These are phyloP conservation scores for Aristolochia contorta DNA, from an alignment of 164 flowering plant genomes.

Conservation along the genomic window DNA sequence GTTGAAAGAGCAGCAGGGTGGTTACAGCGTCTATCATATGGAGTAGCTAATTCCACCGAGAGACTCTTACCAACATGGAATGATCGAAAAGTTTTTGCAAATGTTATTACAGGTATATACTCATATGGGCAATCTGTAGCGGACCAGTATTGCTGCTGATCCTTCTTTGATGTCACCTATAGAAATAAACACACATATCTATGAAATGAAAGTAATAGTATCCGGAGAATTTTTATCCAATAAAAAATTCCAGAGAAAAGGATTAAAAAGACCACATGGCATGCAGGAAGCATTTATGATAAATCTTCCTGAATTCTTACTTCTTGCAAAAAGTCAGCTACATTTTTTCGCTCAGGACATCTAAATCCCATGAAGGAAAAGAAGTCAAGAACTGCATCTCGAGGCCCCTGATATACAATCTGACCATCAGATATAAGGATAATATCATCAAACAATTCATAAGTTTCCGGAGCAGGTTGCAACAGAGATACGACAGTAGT, in stretches of 20 bases:
- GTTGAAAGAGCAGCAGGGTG: conserved; percentile 92
- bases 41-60: conserved; percentile 47
- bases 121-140: conserved; percentile 46
- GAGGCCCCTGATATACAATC: conserved; percentile 92
- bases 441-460: conserved; percentile 89
- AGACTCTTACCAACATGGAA: conserved; percentile 51
- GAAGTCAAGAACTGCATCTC: conserved; percentile 59
- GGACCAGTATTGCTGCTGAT: conserved; percentile 97
- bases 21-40: conserved; percentile 61
- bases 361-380: conserved; percentile 76
- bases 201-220: not conserved
- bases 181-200: not conserved
- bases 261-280: not conserved
- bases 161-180: conserved; percentile 87
- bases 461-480: conserved; percentile 97
- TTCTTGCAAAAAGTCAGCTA: conserved; percentile 97
- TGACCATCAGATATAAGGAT: conserved; percentile 86
- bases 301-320: conserved; percentile 31
- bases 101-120: conserved; percentile 58
- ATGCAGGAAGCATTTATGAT: not conserved
- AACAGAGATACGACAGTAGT: conserved; percentile 85
- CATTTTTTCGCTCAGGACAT: conserved; percentile 86
- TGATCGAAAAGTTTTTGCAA: conserved; percentile 76
- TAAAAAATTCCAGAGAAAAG: too few relatives aligned
- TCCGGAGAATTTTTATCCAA: too few relatives aligned